These are phyloP conservation scores for Paracoccidioides brasiliensis DNA, from an alignment of 2,329 filamentous ascomycete genomes.

Conservation along the genomic window DNA sequence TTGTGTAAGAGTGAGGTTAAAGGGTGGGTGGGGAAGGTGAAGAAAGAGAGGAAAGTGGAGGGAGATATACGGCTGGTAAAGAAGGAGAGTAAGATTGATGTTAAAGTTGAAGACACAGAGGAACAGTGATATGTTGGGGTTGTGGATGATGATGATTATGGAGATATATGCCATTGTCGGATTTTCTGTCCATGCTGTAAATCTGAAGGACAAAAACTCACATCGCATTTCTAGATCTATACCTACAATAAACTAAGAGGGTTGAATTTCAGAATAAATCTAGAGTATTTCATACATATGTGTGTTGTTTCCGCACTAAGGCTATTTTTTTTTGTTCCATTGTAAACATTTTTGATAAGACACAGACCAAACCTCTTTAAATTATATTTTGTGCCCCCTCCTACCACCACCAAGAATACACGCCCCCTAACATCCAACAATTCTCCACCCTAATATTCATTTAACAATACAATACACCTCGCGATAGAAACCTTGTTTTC, in stretches of 20 bases:
- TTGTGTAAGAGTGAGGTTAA: slow-evolving; percentile 62
- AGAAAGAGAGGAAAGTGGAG: slow-evolving; percentile 31
- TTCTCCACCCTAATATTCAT: background rate
- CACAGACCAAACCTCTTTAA: too few species aligned
- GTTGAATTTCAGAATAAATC: too few species aligned
- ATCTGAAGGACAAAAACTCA: too few species aligned
- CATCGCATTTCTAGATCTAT: too few species aligned
- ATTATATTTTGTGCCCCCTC: background rate
- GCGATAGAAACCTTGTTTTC: background rate
- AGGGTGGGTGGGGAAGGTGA: slow-evolving; percentile 46
- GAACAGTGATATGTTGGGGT: background rate
- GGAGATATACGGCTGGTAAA: slow-evolving; percentile 6
- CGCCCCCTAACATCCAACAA: background rate
- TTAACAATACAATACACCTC: background rate
- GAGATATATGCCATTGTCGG: background rate
- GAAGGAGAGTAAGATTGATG: slow-evolving; percentile 7
- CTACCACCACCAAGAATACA: background rate
- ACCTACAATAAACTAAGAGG: too few species aligned
- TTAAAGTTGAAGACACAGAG: slow-evolving; percentile 15
- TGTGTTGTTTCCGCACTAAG: too few species aligned
- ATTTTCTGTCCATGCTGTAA: too few species aligned
- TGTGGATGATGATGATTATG: background rate
- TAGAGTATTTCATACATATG: too few species aligned
- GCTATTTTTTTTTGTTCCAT: too few species aligned
- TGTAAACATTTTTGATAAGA: too few species aligned